Percentiles rank a stretch among this genome's conserved stretches.
phyloP scores from a whole-genome alignment of 177 flowering plant genomes.

The Telopea speciosissima region DNA sequence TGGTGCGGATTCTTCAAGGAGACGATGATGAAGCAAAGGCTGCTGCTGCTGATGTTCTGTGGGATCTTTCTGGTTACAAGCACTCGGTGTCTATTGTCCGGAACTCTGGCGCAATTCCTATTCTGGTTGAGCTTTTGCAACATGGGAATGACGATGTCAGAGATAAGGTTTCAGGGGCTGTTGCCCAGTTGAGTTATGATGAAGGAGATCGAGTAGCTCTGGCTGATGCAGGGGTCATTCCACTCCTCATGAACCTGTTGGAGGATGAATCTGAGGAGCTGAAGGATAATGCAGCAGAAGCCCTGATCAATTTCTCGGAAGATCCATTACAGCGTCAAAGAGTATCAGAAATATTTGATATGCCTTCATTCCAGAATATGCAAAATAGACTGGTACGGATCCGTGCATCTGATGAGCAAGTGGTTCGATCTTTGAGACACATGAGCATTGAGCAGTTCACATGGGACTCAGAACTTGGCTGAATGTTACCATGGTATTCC shows the following conservation, averaged over 20 bases:
- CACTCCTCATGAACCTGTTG: slow-evolving; percentile 30
- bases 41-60: slow-evolving; percentile 50
- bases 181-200: slow-evolving; percentile 47
- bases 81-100: slow-evolving; percentile 28
- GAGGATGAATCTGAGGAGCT: slow-evolving; percentile 37
- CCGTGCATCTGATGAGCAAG: slow-evolving; percentile 28
- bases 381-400: slow-evolving; percentile 24
- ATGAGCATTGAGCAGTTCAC: slow-evolving; percentile 30
- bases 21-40: slow-evolving; percentile 31
- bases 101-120: slow-evolving; percentile 41
- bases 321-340: slow-evolving; percentile 30
- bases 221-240: slow-evolving; percentile 40
- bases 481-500: not conserved
- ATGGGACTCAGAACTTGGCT: slow-evolving; percentile 20
- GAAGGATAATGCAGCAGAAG: slow-evolving; percentile 49
- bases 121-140: slow-evolving; percentile 40
- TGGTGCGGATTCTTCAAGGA: slow-evolving; percentile 41
- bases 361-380: slow-evolving; percentile 32
- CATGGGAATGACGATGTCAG: slow-evolving; percentile 24
- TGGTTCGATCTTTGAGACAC: slow-evolving; percentile 28
- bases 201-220: slow-evolving; percentile 29
- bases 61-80: slow-evolving; percentile 46
- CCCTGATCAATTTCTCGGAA: slow-evolving; percentile 38
- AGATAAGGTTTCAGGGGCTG: slow-evolving; percentile 41
- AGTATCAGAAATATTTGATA: slow-evolving; percentile 26